Conservation (phyloP, 352 stramenopile species). For the Aphanomyces invadans region DNA sequence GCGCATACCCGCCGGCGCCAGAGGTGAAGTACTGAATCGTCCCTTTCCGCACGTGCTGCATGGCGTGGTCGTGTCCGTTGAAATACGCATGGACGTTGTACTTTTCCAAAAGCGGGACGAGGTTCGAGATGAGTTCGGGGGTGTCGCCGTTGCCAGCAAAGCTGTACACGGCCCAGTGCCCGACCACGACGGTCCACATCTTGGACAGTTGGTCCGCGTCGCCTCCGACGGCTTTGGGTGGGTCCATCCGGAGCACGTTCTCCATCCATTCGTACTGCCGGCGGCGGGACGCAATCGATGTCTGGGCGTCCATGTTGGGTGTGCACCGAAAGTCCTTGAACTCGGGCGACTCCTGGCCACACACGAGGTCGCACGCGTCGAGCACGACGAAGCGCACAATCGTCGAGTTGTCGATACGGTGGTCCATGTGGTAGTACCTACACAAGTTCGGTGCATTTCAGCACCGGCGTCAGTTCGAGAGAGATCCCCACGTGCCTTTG, state of each 20-base stretch:
- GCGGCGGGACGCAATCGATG: conserved; percentile 42
- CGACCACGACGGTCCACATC: conserved; percentile 82
- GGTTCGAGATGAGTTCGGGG: conserved; percentile 54
- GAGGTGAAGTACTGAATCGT: conserved; percentile 66
- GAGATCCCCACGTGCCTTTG: conserved; percentile 26
- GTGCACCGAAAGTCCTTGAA: conserved; percentile 71
- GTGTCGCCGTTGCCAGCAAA: conserved; percentile 77
- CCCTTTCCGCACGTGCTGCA: conserved; percentile 60
- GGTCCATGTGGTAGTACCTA: conserved; percentile 70
- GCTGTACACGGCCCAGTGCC: conserved; percentile 80
- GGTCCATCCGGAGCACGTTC: conserved; percentile 34
- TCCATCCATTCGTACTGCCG: conserved; percentile 79
- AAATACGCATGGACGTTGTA: conserved; percentile 84
- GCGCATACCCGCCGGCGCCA: conserved; percentile 62
- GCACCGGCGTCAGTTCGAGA: no score
- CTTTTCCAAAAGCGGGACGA: conserved; percentile 70
- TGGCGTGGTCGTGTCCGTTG: conserved; percentile 77
- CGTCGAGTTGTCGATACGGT: conserved; percentile 65
- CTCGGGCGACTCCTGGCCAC: conserved; percentile 40
- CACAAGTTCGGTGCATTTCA: not conserved
- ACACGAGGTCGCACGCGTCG: conserved; percentile 77
- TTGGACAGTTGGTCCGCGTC: conserved; percentile 36
- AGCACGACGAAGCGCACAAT: conserved; percentile 73
- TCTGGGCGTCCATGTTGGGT: conserved; percentile 68
- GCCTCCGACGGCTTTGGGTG: conserved; percentile 40